Evolutionary conservation across 2,329 filamentous ascomycete species (phyloP).

Genomic region (Fusarium hainanense): DNA sequence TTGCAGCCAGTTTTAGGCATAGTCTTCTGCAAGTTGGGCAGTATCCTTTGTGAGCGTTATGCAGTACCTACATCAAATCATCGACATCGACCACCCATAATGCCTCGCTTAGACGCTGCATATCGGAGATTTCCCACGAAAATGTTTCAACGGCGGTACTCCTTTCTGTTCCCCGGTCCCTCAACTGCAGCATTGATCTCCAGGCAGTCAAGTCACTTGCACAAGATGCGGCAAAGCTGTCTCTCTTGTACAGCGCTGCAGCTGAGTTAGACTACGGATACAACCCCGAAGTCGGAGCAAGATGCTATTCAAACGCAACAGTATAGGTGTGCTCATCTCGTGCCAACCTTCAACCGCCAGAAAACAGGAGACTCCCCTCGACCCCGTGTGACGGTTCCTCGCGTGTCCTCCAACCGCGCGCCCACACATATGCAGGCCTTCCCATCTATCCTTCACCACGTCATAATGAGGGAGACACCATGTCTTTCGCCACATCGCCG

Average conservation of each 20-base stretch:
- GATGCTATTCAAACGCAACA: slow-evolving; percentile 22
- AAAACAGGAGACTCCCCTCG: slow-evolving; percentile 6
- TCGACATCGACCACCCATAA: slow-evolving; percentile 25
- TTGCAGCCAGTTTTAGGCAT: slow-evolving; percentile 36
- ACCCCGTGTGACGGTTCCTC: slow-evolving; percentile 23
- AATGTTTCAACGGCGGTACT: slow-evolving; percentile 30
- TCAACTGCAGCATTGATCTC: slow-evolving; percentile 9
- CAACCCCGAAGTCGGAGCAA: slow-evolving; percentile 23
- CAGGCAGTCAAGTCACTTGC: neutral
- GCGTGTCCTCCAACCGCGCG: slow-evolving; percentile 10
- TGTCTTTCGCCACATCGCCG: slow-evolving; percentile 29
- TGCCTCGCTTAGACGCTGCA: slow-evolving; percentile 42
- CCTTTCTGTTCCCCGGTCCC: slow-evolving; percentile 21
- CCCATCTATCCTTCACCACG: slow-evolving; percentile 36
- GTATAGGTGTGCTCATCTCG: slow-evolving; percentile 22
- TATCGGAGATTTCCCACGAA: slow-evolving; percentile 45
- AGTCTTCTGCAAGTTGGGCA: slow-evolving; percentile 39
- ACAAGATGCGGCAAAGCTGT: slow-evolving; percentile 13
- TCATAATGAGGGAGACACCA: slow-evolving; percentile 44
- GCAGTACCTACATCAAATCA: slow-evolving; percentile 31
- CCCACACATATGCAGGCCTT: slow-evolving; percentile 17
- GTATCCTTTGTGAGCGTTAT: slow-evolving; percentile 19
- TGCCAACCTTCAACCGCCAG: slow-evolving; percentile 15
- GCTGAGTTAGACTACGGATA: slow-evolving; percentile 20
- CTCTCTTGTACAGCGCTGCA: slow-evolving; percentile 17